Evolutionary conservation across 2,329 filamentous ascomycete genomes (phyloP).

Genomic region (Eutypa lata): DNA sequence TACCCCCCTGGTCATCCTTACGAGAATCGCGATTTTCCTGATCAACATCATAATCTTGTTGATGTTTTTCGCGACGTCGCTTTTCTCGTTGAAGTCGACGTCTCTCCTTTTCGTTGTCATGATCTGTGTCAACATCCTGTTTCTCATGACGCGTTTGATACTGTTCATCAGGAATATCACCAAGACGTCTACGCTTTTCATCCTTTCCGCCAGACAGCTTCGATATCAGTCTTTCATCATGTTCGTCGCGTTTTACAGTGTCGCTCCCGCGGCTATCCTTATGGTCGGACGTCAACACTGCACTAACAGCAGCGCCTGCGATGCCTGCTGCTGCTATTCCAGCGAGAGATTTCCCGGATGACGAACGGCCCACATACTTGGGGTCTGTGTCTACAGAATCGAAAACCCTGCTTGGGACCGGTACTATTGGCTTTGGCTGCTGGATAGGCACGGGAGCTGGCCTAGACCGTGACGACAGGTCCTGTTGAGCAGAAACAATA

Average conservation of each 20-base stretch:
- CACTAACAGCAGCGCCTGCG: conserved; percentile 48
- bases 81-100: conserved; percentile 11
- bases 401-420: conserved; percentile 68
- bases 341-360: conserved; percentile 39
- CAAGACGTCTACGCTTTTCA: conserved; percentile 21
- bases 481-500: conserved; percentile 38
- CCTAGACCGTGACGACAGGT: conserved; percentile 40
- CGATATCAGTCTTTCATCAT: conserved; percentile 15
- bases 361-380: conserved; percentile 30
- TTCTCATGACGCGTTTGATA: conserved; percentile 21
- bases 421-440: conserved; percentile 76
- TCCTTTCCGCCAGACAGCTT: conserved; percentile 16
- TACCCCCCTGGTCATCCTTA: conserved; percentile 25
- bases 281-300: conserved; percentile 38
- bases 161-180: conserved; percentile 25
- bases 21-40: conserved; percentile 13
- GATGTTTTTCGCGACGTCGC: conserved; percentile 20
- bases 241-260: conserved; percentile 16
- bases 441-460: conserved; percentile 69
- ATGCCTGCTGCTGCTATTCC: conserved; percentile 45
- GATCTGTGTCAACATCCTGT: conserved; percentile 13
- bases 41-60: conserved; percentile 28
- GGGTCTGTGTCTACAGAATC: conserved; percentile 43
- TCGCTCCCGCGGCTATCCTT: conserved; percentile 24
- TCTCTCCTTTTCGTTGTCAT: conserved; percentile 16